Conservation (phyloP, 768 basidiomycete genomes). For the Favolaschia claudopus region DNA sequence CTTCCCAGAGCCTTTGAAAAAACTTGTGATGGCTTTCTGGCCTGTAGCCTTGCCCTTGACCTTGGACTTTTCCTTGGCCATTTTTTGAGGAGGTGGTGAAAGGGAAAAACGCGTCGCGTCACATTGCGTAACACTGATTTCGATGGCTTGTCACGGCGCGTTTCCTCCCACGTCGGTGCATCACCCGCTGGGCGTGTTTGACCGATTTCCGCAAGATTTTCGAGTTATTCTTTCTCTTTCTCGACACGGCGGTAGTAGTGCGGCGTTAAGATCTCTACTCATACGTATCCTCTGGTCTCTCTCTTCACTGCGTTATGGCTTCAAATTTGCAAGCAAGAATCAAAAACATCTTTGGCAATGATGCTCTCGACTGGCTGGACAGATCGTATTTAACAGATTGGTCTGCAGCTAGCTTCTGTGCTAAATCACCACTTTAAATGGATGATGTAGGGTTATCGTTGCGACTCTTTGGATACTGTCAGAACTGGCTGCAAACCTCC, state of each 20-base stretch:
- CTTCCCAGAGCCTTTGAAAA: constrained; percentile 53
- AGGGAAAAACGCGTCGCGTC: constrained; percentile 15
- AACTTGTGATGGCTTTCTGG: constrained; percentile 63
- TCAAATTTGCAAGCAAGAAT: constrained; percentile 10
- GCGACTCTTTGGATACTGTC: constrained; percentile 51
- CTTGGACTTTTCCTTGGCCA: constrained; percentile 55
- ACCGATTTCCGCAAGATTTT: too few species aligned
- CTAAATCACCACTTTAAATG: not conserved
- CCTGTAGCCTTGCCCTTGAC: constrained; percentile 46
- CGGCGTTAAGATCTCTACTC: not conserved
- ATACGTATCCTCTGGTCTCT: not conserved
- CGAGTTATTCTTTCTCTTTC: too few species aligned
- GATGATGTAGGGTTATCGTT: constrained; percentile 43
- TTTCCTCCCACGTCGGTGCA: too few species aligned
- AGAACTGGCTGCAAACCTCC: constrained; percentile 42
- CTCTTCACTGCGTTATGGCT: not conserved
- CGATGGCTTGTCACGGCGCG: too few species aligned
- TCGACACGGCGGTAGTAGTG: too few species aligned
- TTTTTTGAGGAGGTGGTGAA: constrained; percentile 37
- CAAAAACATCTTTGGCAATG: constrained; percentile 40
- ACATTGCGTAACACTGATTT: too few species aligned
- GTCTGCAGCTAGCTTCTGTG: constrained; percentile 37
- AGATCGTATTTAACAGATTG: constrained; percentile 63
- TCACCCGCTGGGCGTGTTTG: too few species aligned
- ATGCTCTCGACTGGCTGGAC: constrained; percentile 51